These are phyloP conservation scores for Venturia oleaginea DNA, from an alignment of 2,329 filamentous ascomycete species.

Conservation along the genomic window DNA sequence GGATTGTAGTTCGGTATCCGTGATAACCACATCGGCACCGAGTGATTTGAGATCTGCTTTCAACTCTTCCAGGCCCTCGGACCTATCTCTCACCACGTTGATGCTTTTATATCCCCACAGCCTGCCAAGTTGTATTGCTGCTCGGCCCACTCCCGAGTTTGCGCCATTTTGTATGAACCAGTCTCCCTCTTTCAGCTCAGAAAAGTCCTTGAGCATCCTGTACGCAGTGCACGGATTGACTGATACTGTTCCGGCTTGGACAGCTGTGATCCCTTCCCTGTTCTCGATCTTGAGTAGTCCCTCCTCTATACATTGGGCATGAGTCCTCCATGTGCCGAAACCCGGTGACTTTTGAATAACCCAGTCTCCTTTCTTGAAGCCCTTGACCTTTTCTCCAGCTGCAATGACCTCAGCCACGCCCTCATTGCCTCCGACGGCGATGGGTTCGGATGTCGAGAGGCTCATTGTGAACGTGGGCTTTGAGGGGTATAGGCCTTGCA, in stretches of 20 bases:
- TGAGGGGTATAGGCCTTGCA: constrained; percentile 90
- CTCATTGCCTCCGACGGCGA: constrained; percentile 80
- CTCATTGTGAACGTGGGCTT: constrained; percentile 68
- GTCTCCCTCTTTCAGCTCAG: constrained; percentile 57
- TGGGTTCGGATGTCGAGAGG: constrained; percentile 67
- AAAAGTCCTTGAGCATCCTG: constrained; percentile 81
- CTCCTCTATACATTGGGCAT: constrained; percentile 57
- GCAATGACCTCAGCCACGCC: constrained; percentile 84
- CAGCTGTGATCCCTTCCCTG: constrained; percentile 57
- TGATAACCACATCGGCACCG: constrained; percentile 55
- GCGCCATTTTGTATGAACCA: constrained; percentile 98
- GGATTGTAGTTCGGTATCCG: constrained; percentile 50
- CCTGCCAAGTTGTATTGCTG: constrained; percentile 77
- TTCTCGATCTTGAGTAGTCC: constrained; percentile 62
- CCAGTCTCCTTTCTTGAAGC: constrained; percentile 74
- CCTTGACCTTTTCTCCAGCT: constrained; percentile 52
- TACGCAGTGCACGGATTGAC: constrained; percentile 95
- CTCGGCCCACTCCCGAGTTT: constrained; percentile 84
- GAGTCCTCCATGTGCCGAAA: constrained; percentile 92
- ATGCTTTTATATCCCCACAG: constrained; percentile 87
- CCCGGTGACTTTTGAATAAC: constrained; percentile 77
- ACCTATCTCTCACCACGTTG: constrained; percentile 73
- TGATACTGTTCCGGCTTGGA: constrained; percentile 78
- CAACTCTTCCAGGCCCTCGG: constrained; percentile 56
- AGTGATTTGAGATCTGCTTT: constrained; percentile 51